Evolutionary conservation across 495 filamentous ascomycete genomes (phyloP), one percentile per base, ranked within the genome.

Genomic region (Geoglossum glabrum): DNA sequence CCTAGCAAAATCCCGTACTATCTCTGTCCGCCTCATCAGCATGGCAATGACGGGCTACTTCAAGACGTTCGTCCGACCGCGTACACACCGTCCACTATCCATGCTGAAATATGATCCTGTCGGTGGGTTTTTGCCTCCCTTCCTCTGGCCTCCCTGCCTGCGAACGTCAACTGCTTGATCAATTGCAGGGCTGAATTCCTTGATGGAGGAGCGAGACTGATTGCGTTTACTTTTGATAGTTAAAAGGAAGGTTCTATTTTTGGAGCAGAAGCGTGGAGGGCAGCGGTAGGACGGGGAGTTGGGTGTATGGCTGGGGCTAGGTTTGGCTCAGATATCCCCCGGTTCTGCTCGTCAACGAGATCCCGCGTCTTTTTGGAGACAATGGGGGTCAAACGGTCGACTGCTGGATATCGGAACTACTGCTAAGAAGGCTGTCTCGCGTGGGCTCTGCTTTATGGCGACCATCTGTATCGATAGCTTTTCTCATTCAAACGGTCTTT

Each of bases 71-170:
- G 76, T 85, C 56, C 85, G 93, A 31, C 89, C 90, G 17, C 83
- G 93, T 54, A 73, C 76, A 26, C 76, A 90, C 58, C 74, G 82
- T 40, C 92, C 93, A 38, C 77, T 97, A 70, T 90, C 85, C 72
- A 94, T 97, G 89, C 76, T 97, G 62, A 99, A 99, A 73, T 97
- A 99, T 69, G 93, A 99, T 72, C 93, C 93, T 59, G 86, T 99
- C 64, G 86, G 94, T 85, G 86, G 71, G 87, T 74, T 25, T 28
- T 3, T 2, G 3, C 61, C 25, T 58, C 56, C 15, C 8, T 19
- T 10, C 43, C 21, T 30, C 25, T 7, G 40, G 4, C 19, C 17
- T 0, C 8, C 1, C 49, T 50, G 11, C 15, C 36, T 4, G 43
- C 5, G 19, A 23, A 23, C 43, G 21, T n/a, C n/a, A n/a, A n/a